These are phyloP conservation scores for Trametes hirsuta DNA, from an alignment of 1,284 basidiomycete genomes.

Conservation along the genomic window DNA sequence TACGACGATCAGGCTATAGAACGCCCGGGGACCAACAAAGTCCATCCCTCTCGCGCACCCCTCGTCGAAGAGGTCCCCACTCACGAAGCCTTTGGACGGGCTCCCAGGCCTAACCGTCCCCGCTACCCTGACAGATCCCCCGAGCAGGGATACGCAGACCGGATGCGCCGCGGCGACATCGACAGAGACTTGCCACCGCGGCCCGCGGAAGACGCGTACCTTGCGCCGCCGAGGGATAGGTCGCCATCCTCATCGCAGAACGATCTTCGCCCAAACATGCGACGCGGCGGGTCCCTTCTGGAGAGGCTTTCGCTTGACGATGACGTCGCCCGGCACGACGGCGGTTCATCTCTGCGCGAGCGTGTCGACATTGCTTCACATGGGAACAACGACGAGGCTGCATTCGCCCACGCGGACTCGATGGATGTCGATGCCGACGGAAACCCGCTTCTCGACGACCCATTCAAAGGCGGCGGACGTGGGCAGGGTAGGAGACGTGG, in stretches of 20 bases:
- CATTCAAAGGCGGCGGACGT: constrained; percentile 2
- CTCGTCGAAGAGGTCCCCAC: not conserved
- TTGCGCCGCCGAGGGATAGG: constrained; percentile 12
- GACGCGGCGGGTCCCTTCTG: constrained; percentile 39
- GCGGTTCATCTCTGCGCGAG: constrained; percentile 40
- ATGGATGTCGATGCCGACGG: constrained; percentile 18
- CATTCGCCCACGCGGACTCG: not conserved
- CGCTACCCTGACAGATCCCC: constrained; percentile 15
- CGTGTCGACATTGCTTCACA: constrained; percentile 36
- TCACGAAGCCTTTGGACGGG: not conserved
- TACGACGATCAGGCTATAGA: constrained; percentile 6
- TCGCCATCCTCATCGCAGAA: constrained; percentile 28
- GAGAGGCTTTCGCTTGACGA: constrained; percentile 40
- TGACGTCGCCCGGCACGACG: constrained; percentile 14
- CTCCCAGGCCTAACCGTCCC: constrained; percentile 18
- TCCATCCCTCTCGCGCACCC: constrained; percentile 27
- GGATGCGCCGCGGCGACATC: constrained; percentile 1
- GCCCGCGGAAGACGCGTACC: constrained; percentile 4
- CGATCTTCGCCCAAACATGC: constrained; percentile 35
- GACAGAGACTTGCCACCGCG: constrained; percentile 8
- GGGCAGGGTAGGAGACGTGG: constrained; percentile 4
- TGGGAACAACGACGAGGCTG: not conserved
- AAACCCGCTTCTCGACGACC: not conserved
- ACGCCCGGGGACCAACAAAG: constrained; percentile 6
- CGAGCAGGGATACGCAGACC: constrained; percentile 2